Evolutionary conservation across 768 basidiomycete species (phyloP).

Genomic region (Boletus reticulatus): DNA sequence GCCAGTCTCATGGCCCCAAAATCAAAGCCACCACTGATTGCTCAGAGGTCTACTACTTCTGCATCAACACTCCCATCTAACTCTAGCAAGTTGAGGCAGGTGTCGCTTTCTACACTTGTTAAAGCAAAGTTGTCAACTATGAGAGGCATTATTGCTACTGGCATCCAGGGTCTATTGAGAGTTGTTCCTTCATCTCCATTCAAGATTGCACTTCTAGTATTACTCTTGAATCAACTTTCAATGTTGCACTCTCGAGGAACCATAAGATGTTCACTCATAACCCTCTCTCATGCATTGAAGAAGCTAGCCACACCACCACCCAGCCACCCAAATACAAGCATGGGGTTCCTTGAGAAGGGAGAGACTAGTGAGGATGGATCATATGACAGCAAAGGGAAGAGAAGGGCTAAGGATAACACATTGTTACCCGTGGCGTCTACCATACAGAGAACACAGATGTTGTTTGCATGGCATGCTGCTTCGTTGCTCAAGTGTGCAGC

Average conservation of each 20-base stretch:
- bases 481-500: constrained; percentile 29
- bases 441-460: not conserved
- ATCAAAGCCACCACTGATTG: not conserved
- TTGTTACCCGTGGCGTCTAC: constrained; percentile 7
- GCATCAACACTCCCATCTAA: constrained; percentile 11
- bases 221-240: constrained; percentile 7
- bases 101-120: constrained; percentile 23
- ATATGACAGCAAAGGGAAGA: constrained; percentile 8
- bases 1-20: not conserved
- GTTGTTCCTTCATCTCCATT: constrained; percentile 19
- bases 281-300: constrained; percentile 64
- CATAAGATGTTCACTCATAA: constrained; percentile 49
- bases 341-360: constrained; percentile 54
- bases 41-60: constrained; percentile 8
- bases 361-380: constrained; percentile 1
- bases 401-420: constrained; percentile 24
- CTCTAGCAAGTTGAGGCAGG: constrained; percentile 21
- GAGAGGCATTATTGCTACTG: not conserved
- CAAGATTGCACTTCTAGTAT: constrained; percentile 27
- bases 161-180: constrained; percentile 8
- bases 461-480: constrained; percentile 29
- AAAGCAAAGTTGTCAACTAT: constrained; percentile 10
- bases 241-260: constrained; percentile 6
- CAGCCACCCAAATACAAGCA: constrained; percentile 61
- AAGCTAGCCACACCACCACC: constrained; percentile 68